Evolutionary conservation across 805 yeast species (phyloP).

Genomic region (Candida adriatica): DNA sequence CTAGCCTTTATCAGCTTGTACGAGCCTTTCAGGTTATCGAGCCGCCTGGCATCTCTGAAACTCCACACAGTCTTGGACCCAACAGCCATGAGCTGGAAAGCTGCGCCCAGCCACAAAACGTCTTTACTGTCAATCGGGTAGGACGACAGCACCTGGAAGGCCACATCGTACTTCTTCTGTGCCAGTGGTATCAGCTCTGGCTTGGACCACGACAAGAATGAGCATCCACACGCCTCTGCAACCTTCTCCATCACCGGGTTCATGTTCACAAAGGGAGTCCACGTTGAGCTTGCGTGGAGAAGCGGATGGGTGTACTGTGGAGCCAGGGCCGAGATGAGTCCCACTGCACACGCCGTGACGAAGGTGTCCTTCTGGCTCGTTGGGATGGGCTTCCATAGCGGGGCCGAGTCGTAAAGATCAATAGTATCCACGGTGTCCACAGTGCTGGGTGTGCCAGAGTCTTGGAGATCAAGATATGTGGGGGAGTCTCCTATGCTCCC

Average conservation of each 20-base stretch:
- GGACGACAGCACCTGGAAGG: conserved; percentile 15
- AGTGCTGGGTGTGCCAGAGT: too few relatives aligned
- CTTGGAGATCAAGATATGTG: too few relatives aligned
- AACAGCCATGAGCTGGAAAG: conserved; percentile 31
- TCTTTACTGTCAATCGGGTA: conserved; percentile 4
- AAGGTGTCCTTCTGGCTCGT: conserved; percentile 6
- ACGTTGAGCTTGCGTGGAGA: conserved; percentile 33
- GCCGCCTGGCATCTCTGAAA: conserved; percentile 9
- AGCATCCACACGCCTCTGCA: conserved; percentile 35
- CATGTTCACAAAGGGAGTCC: conserved; percentile 28
- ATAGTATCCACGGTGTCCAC: too few relatives aligned
- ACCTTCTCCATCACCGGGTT: conserved; percentile 28
- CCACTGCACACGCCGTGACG: conserved; percentile 28
- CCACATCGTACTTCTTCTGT: conserved; percentile 21
- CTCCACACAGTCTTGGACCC: conserved; percentile 29
- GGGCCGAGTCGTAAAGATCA: background rate
- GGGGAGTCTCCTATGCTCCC: too few relatives aligned
- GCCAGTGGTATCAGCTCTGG: conserved; percentile 21
- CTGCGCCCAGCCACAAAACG: conserved; percentile 35
- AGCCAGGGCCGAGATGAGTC: conserved; percentile 34
- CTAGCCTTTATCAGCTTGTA: conserved; percentile 28
- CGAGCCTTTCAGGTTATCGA: conserved; percentile 28
- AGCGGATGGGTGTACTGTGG: conserved; percentile 36
- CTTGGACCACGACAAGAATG: conserved; percentile 28
- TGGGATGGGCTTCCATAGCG: conserved; percentile 5